These are phyloP conservation scores for Aquilaria malaccensis DNA, from an alignment of 345 rosid species.

Conservation along the genomic window DNA sequence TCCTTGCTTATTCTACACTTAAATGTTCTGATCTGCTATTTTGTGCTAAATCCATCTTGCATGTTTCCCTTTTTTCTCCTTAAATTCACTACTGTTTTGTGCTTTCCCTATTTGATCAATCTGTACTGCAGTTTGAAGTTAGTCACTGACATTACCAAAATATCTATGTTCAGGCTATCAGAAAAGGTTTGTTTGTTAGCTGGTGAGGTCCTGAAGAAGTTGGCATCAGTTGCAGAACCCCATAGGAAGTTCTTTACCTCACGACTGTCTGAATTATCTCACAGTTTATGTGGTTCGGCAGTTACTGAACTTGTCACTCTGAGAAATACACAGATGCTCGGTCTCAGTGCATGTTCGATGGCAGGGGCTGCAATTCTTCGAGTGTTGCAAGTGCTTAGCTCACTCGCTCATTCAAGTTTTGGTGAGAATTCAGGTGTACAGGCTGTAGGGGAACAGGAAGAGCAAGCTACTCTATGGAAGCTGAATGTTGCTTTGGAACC, in stretches of 20 bases:
- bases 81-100: neutral
- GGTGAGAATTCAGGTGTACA: constrained; percentile 29
- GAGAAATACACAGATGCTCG: constrained; percentile 71
- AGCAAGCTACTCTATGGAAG: constrained; percentile 65
- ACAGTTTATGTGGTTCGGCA: constrained; percentile 72
- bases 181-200: constrained; percentile 76
- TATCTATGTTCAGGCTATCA: constrained; percentile 54
- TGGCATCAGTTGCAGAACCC: constrained; percentile 58
- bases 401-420: constrained; percentile 39
- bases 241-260: constrained; percentile 63
- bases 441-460: constrained; percentile 52
- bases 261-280: constrained; percentile 73
- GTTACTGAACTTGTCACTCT: constrained; percentile 69
- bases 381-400: constrained; percentile 80
- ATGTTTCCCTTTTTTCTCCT: neutral
- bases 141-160: constrained; percentile 16
- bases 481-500: constrained; percentile 75
- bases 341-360: constrained; percentile 84
- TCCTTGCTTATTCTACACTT: neutral
- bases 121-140: no score
- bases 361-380: constrained; percentile 91
- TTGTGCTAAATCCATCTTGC: neutral
- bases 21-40: neutral
- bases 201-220: constrained; percentile 80
- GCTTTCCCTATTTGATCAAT: neutral